Evolutionary conservation across 139 green algal species (phyloP).

Genomic region (Gonium pectorale): DNA sequence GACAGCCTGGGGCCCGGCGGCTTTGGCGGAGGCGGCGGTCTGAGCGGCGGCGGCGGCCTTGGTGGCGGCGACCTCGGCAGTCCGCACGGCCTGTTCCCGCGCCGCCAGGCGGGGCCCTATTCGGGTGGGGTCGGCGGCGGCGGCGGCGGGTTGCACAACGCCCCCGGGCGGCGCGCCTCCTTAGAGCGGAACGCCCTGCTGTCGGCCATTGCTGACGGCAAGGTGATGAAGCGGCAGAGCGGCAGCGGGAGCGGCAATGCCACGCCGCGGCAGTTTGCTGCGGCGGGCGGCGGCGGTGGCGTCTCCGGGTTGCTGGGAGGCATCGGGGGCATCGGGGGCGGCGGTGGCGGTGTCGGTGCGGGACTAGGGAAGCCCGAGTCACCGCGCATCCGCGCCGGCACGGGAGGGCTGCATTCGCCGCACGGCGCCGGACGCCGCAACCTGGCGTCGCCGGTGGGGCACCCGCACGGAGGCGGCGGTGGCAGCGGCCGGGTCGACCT

Average conservation of each 20-base stretch:
- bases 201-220: conserved; percentile 17
- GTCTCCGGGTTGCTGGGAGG: neutral
- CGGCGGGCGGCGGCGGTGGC: neutral
- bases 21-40: neutral
- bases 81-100: too few relatives aligned
- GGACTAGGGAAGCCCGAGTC: neutral
- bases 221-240: conserved; percentile 35
- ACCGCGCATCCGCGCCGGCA: neutral
- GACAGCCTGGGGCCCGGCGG: neutral
- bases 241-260: conserved; percentile 34
- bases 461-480: too few relatives aligned
- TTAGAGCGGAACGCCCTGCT: conserved; percentile 28
- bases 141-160: conserved; percentile 4
- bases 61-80: neutral
- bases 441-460: conserved; percentile 9
- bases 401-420: neutral
- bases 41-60: neutral
- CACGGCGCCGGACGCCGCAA: conserved; percentile 1
- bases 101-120: neutral
- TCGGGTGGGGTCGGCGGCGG: neutral
- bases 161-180: neutral
- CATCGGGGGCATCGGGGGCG: neutral
- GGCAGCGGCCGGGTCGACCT: too few relatives aligned
- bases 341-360: neutral
- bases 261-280: conserved; percentile 15